Percentiles rank a stretch among this genome's conserved stretches.
These are phyloP conservation scores for Candida coleopterorum DNA, from an alignment of 805 yeast genomes.

Conservation along the genomic window DNA sequence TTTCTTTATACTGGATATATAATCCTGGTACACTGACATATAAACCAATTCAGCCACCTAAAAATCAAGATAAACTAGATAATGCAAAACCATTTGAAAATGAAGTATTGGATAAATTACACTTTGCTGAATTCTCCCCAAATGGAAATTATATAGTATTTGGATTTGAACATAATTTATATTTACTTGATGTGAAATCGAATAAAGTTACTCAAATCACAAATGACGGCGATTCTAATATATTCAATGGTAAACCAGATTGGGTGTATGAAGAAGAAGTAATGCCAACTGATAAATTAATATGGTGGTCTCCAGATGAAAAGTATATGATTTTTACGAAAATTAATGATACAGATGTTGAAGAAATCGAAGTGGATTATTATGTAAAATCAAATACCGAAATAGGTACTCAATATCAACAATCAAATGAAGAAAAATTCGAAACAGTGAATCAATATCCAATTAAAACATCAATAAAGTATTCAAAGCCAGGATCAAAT, in stretches of 20 bases:
- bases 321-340: conserved; percentile 48
- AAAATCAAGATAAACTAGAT: conserved; percentile 6
- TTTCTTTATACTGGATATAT: conserved; percentile 36
- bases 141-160: conserved; percentile 50
- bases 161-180: conserved; percentile 54
- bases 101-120: conserved; percentile 23
- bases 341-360: conserved; percentile 58
- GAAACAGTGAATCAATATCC: conserved; percentile 43
- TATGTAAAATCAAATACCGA: conserved; percentile 35
- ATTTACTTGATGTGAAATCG: conserved; percentile 33
- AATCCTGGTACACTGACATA: conserved; percentile 21
- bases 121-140: conserved; percentile 63
- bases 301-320: conserved; percentile 78
- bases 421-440: conserved; percentile 7
- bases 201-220: conserved; percentile 34
- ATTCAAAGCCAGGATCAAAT: conserved; percentile 68
- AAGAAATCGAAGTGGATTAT: conserved; percentile 45
- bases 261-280: conserved; percentile 89
- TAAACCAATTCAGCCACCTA: conserved; percentile 30
- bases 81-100: conserved; percentile 9
- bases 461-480: conserved; percentile 40
- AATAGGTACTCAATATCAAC: conserved; percentile 11
- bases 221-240: conserved; percentile 45
- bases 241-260: conserved; percentile 68
- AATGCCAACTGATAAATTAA: conserved; percentile 46